Conservation (phyloP, 345 rosid species). For the Cardamine resedifolia region DNA sequence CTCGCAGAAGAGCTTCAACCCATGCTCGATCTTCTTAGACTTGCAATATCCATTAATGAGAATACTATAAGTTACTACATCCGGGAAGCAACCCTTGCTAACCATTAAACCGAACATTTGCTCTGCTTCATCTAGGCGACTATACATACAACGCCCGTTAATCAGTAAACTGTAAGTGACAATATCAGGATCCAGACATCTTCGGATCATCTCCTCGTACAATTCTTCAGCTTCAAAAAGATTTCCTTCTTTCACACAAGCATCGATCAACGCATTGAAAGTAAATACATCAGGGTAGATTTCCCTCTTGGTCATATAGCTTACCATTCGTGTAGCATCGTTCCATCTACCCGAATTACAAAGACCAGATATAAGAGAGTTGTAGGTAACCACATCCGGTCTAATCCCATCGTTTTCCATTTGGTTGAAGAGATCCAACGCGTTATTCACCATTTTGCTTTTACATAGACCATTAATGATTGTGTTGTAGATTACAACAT, state of each 20-base stretch:
- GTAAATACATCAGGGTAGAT: constrained; percentile 36
- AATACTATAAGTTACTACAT: constrained; percentile 38
- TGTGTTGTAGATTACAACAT: constrained; percentile 31
- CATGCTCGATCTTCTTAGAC: constrained; percentile 38
- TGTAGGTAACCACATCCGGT: constrained; percentile 23
- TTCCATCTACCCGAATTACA: constrained; percentile 27
- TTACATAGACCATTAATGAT: constrained; percentile 36
- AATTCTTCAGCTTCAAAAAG: constrained; percentile 22
- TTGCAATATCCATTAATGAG: constrained; percentile 44
- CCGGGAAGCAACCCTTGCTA: constrained; percentile 33
- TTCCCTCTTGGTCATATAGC: constrained; percentile 21
- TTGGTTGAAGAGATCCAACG: constrained; percentile 1
- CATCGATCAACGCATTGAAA: constrained; percentile 30
- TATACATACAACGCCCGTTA: constrained; percentile 30
- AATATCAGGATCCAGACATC: constrained; percentile 29
- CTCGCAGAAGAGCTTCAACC: constrained; percentile 39
- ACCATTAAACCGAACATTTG: constrained; percentile 32
- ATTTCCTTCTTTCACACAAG: constrained; percentile 26
- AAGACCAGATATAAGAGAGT: constrained; percentile 22
- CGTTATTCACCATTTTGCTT: constrained; percentile 11
- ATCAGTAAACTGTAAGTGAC: constrained; percentile 36
- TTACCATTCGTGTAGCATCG: constrained; percentile 16
- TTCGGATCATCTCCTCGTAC: constrained; percentile 31
- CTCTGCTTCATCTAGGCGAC: constrained; percentile 37
- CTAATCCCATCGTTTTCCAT: constrained; percentile 23